Percentiles rank a stretch among this genome's conserved stretches.
Conservation (phyloP, 768 basidiomycete genomes). For the Coprinopsis strossmayeri region DNA sequence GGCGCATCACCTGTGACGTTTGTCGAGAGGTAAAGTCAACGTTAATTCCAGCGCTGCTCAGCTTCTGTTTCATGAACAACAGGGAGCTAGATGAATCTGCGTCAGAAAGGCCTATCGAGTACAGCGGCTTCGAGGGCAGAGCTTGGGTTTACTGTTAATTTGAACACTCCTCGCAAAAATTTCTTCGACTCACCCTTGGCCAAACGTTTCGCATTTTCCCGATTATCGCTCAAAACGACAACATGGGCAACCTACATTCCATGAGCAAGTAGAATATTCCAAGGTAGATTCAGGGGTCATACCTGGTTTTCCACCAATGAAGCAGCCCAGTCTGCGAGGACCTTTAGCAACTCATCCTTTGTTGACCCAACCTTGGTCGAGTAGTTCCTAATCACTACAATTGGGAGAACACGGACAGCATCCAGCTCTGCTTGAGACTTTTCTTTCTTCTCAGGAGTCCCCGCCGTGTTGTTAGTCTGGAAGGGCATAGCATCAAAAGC, state of each 20-base stretch:
- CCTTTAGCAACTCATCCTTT: slow-evolving; percentile 64
- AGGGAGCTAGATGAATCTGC: slow-evolving; percentile 79
- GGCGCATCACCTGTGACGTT: slow-evolving; percentile 52
- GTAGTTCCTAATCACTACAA: slow-evolving; percentile 84
- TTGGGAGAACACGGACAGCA: slow-evolving; percentile 61
- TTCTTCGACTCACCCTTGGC: slow-evolving; percentile 52
- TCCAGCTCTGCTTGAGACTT: slow-evolving; percentile 32
- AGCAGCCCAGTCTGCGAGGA: slow-evolving; percentile 82
- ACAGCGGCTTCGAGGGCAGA: slow-evolving; percentile 78
- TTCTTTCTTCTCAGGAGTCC: not conserved
- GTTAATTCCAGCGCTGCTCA: slow-evolving; percentile 50
- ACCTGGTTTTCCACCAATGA: slow-evolving; percentile 77
- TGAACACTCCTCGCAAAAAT: not conserved
- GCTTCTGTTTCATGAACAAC: slow-evolving; percentile 74
- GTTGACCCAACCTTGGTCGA: slow-evolving; percentile 47
- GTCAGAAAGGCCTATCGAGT: slow-evolving; percentile 73
- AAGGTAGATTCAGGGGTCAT: slow-evolving; percentile 9
- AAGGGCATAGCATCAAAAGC: slow-evolving; percentile 15
- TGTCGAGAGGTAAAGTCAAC: slow-evolving; percentile 51
- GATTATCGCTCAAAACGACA: slow-evolving; percentile 83
- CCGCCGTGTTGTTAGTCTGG: not conserved
- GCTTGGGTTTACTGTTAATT: slow-evolving; percentile 37
- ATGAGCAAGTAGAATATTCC: not conserved
- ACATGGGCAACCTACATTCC: slow-evolving; percentile 76
- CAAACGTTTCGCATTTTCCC: slow-evolving; percentile 79